Evolutionary conservation across 345 rosid genomes (phyloP), one percentile per base, ranked within the genome.

Genomic region (Moricandia arvensis): DNA sequence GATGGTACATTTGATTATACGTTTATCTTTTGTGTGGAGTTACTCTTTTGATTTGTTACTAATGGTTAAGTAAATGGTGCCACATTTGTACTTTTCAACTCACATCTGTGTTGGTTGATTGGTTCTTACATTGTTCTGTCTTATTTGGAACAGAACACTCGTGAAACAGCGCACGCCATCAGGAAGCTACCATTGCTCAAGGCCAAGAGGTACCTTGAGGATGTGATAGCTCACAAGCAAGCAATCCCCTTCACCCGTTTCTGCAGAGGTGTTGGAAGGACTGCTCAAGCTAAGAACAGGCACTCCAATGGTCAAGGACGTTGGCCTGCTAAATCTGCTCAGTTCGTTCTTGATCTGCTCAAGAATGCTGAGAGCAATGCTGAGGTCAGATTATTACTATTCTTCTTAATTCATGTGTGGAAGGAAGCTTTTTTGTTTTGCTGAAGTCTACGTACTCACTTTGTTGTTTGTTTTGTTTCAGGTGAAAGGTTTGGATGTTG

Each of bases 351-450:
- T 17, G 99, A 95, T 80, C 79, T 95, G 80, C 84, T 95, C 45
- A 90, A 92, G 93, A 95, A 90, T 74, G 97, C 97, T 4, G 99
- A 90, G 89, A 95, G 97, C 70, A 95, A 92, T 78, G 98, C 99
- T 8, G 99, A 95, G 81, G 98, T 29, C 0, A 29, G 31, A 29
- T 29, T 1, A 29, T 29, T 29, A 29, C 31, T 2, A 2, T 2
- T 29, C 31, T 29, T 29, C 5, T 29, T 2, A 29, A 29, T 29
- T 29, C 2, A 29, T 29, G 1, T 29, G 31, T 29, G 31, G 31
- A 2, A 4, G 3, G 1, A 1, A 1, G 29, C 3, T 3, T 4
- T 29, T 29, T 29, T 21, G 24, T 21, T 29, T 29, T 29, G 29
- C 29, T 27, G 3, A 27, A 27, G 3, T 3, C 1, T 27, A 27